phyloP scores from a whole-genome alignment of 176 grass and related monocot species.

The Oryza glaberrima region DNA sequence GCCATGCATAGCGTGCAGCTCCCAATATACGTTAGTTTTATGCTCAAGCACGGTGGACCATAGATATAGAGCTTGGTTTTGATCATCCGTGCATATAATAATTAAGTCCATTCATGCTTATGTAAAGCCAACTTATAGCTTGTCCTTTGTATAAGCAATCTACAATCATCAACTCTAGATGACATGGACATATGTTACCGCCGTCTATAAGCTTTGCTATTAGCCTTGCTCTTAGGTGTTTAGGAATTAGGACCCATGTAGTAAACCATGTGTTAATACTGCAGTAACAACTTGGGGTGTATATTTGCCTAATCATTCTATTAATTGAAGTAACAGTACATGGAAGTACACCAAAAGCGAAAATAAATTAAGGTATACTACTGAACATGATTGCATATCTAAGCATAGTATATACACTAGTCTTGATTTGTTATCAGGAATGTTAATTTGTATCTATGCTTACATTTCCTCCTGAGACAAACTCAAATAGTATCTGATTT shows the following conservation, averaged over 20 bases:
- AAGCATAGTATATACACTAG: neutral
- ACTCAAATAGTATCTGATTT: neutral
- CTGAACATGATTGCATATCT: neutral
- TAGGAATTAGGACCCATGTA: neutral
- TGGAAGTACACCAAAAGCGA: slow-evolving; percentile 7
- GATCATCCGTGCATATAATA: no score
- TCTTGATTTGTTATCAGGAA: neutral
- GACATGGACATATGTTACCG: no score
- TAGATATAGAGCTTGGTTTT: no score
- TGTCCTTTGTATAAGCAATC: no score
- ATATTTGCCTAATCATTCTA: neutral
- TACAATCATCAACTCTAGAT: no score
- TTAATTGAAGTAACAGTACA: neutral
- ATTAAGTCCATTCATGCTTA: no score
- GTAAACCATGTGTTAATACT: neutral
- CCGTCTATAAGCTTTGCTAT: no score
- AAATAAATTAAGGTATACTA: neutral
- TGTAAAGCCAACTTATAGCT: no score
- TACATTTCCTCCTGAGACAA: neutral
- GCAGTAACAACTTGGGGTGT: neutral
- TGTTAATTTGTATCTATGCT: neutral
- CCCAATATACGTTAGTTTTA: no score
- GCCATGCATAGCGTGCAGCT: no score
- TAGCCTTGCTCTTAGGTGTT: neutral
- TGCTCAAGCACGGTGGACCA: no score